Percentiles rank a stretch among this genome's conserved stretches.
phyloP scores from a whole-genome alignment of 2,329 filamentous ascomycete genomes.

The Macrophomina tecta region DNA sequence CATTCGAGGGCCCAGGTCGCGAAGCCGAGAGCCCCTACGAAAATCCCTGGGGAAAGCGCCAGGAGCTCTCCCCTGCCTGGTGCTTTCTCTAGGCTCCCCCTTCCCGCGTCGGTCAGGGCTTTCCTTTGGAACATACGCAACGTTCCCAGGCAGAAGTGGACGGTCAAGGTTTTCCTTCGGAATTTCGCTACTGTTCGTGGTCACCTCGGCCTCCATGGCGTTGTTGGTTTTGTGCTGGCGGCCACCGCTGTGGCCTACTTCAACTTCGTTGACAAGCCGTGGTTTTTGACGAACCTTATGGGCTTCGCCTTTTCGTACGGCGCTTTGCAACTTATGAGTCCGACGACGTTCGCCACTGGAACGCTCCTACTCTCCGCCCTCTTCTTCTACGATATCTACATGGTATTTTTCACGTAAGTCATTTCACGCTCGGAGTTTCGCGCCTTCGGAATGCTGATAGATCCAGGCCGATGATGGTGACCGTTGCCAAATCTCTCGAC shows the following conservation, averaged over 20 bases:
- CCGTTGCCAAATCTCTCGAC: slow-evolving; percentile 86
- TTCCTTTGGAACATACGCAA: slow-evolving; percentile 58
- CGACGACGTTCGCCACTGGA: slow-evolving; percentile 84
- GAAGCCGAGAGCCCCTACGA: background rate
- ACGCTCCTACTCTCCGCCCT: slow-evolving; percentile 77
- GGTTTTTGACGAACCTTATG: slow-evolving; percentile 82
- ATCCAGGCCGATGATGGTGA: slow-evolving; percentile 74
- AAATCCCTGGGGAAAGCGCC: background rate
- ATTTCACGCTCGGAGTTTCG: background rate
- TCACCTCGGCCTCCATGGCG: slow-evolving; percentile 59
- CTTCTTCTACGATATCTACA: slow-evolving; percentile 95
- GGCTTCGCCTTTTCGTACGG: slow-evolving; percentile 87
- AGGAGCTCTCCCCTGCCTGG: slow-evolving; percentile 59
- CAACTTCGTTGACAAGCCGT: slow-evolving; percentile 64
- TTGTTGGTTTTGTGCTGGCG: slow-evolving; percentile 63
- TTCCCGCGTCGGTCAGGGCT: slow-evolving; percentile 45
- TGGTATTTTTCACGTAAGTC: slow-evolving; percentile 81
- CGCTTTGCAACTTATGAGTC: slow-evolving; percentile 82
- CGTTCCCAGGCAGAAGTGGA: slow-evolving; percentile 57
- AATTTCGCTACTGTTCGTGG: slow-evolving; percentile 57
- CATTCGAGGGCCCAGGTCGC: slow-evolving; percentile 31
- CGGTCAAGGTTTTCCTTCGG: slow-evolving; percentile 60
- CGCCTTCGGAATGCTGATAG: slow-evolving; percentile 16
- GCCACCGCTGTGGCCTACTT: slow-evolving; percentile 68
- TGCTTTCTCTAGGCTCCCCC: slow-evolving; percentile 53